Evolutionary conservation across 2,329 filamentous ascomycete genomes (phyloP).

Genomic region (Xylaria hypoxylon): DNA sequence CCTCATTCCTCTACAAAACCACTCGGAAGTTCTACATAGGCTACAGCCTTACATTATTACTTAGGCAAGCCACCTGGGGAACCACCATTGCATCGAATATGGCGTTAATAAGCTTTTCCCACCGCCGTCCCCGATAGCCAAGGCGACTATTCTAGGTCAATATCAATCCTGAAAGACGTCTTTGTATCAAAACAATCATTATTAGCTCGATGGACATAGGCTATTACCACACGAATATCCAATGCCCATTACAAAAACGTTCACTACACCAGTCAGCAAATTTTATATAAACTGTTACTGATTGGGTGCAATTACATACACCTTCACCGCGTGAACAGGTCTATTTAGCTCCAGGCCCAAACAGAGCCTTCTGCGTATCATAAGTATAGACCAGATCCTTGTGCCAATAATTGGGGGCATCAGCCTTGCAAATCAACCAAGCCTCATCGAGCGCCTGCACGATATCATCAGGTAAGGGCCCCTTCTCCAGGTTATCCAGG

Average conservation of each 20-base stretch:
- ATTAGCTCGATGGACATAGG: no score
- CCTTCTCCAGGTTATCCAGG: conserved; percentile 70
- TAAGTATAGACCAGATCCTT: conserved; percentile 74
- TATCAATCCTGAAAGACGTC: no score
- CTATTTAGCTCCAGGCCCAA: conserved; percentile 59
- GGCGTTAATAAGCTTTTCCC: no score
- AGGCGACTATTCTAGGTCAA: no score
- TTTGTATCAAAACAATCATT: no score
- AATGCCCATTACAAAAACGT: not conserved
- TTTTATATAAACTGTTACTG: not conserved
- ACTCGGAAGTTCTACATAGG: no score
- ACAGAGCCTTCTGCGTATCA: conserved; percentile 70
- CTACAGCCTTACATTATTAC: no score
- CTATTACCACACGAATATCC: no score
- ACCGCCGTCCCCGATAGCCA: no score
- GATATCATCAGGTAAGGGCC: conserved; percentile 81
- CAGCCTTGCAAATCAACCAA: conserved; percentile 76
- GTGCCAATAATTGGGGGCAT: conserved; percentile 66
- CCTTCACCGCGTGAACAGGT: not conserved
- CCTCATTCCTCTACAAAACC: no score
- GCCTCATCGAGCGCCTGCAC: conserved; percentile 80
- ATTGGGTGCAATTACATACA: not conserved
- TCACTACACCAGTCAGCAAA: not conserved
- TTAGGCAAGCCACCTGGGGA: no score
- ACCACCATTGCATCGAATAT: no score